phyloP scores from a whole-genome alignment of 441 rosid genomes.

The Gossypium davidsonii region DNA sequence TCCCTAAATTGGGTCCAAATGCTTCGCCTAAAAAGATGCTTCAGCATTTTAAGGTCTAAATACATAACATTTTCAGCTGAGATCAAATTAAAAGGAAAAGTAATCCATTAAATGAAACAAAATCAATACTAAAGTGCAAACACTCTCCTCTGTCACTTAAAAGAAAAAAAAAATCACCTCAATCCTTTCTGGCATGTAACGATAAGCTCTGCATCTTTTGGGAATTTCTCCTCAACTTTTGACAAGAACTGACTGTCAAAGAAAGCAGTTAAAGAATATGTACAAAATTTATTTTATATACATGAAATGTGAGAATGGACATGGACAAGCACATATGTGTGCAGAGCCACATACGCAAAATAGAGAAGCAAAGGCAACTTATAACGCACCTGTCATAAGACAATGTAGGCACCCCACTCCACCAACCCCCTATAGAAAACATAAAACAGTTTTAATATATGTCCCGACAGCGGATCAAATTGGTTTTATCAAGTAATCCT shows the following conservation, averaged over 20 bases:
- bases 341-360: not conserved
- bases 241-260: conserved; percentile 54
- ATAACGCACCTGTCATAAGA: conserved; percentile 56
- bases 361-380: conserved; percentile 4
- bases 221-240: conserved; percentile 66
- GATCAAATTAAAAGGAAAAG: not conserved
- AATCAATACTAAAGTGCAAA: not conserved
- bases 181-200: conserved; percentile 95
- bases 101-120: not conserved
- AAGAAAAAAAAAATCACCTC: conserved; percentile 40
- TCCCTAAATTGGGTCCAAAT: not conserved
- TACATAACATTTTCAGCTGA: not conserved
- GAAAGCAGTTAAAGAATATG: conserved; percentile 17
- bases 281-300: conserved; percentile 6
- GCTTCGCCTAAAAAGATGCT: not conserved
- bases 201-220: conserved; percentile 71
- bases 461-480: not conserved
- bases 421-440: conserved; percentile 77
- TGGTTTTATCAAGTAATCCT: not conserved
- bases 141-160: not conserved
- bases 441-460: conserved; percentile 12
- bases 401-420: conserved; percentile 81
- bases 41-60: not conserved
- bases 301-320: not conserved
- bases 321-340: not conserved